Conservation (phyloP, 495 filamentous ascomycete genomes). For the Bacidia rubella region DNA sequence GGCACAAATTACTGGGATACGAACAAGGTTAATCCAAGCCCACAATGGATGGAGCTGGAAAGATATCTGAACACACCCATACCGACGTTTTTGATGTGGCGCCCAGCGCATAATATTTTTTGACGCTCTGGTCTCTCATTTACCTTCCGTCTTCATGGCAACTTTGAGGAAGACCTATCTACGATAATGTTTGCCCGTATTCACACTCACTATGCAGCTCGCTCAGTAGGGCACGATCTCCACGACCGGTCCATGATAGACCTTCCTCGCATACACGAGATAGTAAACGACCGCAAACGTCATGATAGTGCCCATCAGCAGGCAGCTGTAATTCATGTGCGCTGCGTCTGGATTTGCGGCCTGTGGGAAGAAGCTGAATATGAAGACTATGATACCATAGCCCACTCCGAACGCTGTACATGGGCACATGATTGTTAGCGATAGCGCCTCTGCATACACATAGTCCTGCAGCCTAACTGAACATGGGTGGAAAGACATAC, state of each 20-base stretch:
- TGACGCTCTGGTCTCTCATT: too few relatives aligned
- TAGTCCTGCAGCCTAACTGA: too few relatives aligned
- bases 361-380: constrained; percentile 35
- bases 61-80: background rate
- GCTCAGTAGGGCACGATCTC: constrained; percentile 15
- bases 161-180: too few relatives aligned
- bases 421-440: background rate
- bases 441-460: too few relatives aligned
- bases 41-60: background rate
- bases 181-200: too few relatives aligned
- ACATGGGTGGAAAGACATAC: background rate
- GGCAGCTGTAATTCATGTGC: constrained; percentile 30
- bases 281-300: constrained; percentile 32
- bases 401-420: constrained; percentile 18
- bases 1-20: background rate
- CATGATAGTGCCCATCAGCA: constrained; percentile 30
- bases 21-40: background rate
- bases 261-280: constrained; percentile 25
- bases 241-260: constrained; percentile 33
- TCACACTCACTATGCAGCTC: background rate
- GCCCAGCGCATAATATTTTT: too few relatives aligned
- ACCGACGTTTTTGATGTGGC: background rate
- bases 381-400: constrained; percentile 26
- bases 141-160: too few relatives aligned
- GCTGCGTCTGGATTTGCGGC: constrained; percentile 21